phyloP scores from a whole-genome alignment of 441 rosid genomes.

The Erodium moschatum region DNA sequence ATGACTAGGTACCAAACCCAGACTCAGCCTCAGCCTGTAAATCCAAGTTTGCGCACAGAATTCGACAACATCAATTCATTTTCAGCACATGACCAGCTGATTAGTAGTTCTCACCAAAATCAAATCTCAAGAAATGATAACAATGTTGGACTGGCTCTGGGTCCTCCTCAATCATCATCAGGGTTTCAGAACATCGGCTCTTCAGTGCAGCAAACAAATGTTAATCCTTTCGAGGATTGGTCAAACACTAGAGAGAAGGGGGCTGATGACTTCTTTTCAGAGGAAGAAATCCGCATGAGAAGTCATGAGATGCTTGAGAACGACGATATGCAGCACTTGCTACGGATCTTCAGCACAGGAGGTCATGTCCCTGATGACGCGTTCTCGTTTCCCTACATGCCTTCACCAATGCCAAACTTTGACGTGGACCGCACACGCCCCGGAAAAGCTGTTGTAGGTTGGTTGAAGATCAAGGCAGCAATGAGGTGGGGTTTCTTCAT shows the following conservation, averaged over 20 bases:
- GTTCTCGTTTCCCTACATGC: slow-evolving; percentile 46
- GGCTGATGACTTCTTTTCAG: slow-evolving; percentile 63
- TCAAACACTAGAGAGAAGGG: slow-evolving; percentile 57
- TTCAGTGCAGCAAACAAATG: slow-evolving; percentile 37
- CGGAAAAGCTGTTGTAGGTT: slow-evolving; percentile 90
- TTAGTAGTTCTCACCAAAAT: slow-evolving; percentile 37
- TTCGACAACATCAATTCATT: slow-evolving; percentile 29
- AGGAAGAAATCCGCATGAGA: slow-evolving; percentile 81
- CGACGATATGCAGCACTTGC: slow-evolving; percentile 92
- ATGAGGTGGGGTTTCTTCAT: slow-evolving; percentile 99
- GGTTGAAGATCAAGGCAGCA: slow-evolving; percentile 98
- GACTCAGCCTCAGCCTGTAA: slow-evolving; percentile 43
- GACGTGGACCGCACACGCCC: slow-evolving; percentile 71
- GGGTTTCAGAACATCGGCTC: slow-evolving; percentile 40
- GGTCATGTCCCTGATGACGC: slow-evolving; percentile 63
- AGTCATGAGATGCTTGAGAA: slow-evolving; percentile 95
- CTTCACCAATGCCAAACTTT: slow-evolving; percentile 66
- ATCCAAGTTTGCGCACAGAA: slow-evolving; percentile 43
- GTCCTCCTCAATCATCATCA: slow-evolving; percentile 37
- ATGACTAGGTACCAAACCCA: slow-evolving; percentile 36
- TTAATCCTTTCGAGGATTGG: slow-evolving; percentile 83
- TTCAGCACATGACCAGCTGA: slow-evolving; percentile 40
- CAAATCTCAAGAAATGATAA: slow-evolving; percentile 38
- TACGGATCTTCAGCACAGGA: slow-evolving; percentile 80
- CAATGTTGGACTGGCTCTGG: slow-evolving; percentile 56